Base-by-base conservation (phyloP, 2,329 filamentous ascomycete species). In the Penicillium sp. region DNA sequence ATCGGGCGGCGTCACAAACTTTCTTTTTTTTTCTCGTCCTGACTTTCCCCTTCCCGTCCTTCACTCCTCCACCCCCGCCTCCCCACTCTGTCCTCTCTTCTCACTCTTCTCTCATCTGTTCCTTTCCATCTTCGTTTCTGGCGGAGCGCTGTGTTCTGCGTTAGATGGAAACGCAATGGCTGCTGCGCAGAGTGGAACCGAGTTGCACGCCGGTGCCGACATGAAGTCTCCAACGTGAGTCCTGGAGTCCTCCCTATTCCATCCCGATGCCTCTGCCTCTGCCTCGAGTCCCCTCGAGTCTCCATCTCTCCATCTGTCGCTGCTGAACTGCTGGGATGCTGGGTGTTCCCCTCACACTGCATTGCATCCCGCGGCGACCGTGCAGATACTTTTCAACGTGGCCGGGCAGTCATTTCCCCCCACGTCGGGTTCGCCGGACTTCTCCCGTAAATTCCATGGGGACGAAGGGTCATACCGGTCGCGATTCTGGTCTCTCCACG, bases 151-250 rank as follows among this genome's bases (percentile, higher is more conserved):
- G 12, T 24, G 24, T 34, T 12, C 30, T 30, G n/a, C 57, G 46
- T 68, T 68, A 66, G 52, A 73, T 73, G 70, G 71, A 67, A 73
- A 60, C 63, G 54, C 63, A 61, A 66, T 77, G 75, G 72, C 74
- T 65, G 67, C 72, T 65, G 66, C 69, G 66, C 68, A 72, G 58
- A 75, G 75, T 68, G 74, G 75, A 68, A 71, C 75, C 61, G 80
- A 78, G 61, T 70, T 76, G 62, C 73, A 78, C 62, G 76, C 75
- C 52, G 81, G 83, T 49, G 78, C 80, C 45, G 82, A 84, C 63
- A 78, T 82, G 64, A 83, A 84, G 70, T 77, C 80, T 52, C 78
- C 81, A 70, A 81, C 78, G 82, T 85, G 78, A 78, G 81, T 77
- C 30, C n/a, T n/a, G n/a, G n/a, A n/a, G n/a, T n/a, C n/a, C n/a